A percentile compares a stretch with the other conserved stretches of the same genome.
phyloP scores from a whole-genome alignment of 164 flowering plant species.

The Aristolochia californica region DNA sequence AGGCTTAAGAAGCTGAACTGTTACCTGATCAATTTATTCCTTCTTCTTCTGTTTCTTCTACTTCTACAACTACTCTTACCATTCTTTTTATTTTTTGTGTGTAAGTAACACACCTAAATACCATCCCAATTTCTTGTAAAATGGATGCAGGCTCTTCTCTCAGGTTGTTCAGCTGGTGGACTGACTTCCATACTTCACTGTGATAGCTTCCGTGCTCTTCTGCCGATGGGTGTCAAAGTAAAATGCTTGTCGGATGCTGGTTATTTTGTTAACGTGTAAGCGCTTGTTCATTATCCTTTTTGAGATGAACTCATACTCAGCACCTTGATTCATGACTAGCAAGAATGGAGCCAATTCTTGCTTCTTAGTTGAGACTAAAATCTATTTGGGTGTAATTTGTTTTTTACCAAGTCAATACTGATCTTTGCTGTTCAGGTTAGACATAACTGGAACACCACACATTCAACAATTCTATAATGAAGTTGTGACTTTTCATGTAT shows the following conservation, averaged over 20 bases:
- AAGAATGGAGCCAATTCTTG: not conserved
- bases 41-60: too few relatives aligned
- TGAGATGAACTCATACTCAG: too few relatives aligned
- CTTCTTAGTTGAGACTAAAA: not conserved
- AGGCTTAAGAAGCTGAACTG: too few relatives aligned
- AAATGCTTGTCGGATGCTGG: slow-evolving; percentile 97
- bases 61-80: slow-evolving; percentile 8
- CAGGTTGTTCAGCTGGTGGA: slow-evolving; percentile 99
- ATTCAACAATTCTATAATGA: slow-evolving; percentile 45
- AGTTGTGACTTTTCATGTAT: slow-evolving; percentile 55
- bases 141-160: slow-evolving; percentile 58
- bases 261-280: slow-evolving; percentile 79
- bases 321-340: not conserved
- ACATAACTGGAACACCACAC: slow-evolving; percentile 51
- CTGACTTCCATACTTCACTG: slow-evolving; percentile 78
- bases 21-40: too few relatives aligned
- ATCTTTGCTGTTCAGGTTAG: slow-evolving; percentile 22
- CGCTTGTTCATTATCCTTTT: slow-evolving; percentile 2
- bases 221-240: slow-evolving; percentile 59
- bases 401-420: not conserved
- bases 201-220: slow-evolving; percentile 54
- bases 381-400: too few relatives aligned
- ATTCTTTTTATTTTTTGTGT: not conserved
- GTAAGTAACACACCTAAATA: too few relatives aligned
- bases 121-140: not conserved